phyloP scores from a whole-genome alignment of 345 rosid genomes.

The Euphorbia tirucalli region DNA sequence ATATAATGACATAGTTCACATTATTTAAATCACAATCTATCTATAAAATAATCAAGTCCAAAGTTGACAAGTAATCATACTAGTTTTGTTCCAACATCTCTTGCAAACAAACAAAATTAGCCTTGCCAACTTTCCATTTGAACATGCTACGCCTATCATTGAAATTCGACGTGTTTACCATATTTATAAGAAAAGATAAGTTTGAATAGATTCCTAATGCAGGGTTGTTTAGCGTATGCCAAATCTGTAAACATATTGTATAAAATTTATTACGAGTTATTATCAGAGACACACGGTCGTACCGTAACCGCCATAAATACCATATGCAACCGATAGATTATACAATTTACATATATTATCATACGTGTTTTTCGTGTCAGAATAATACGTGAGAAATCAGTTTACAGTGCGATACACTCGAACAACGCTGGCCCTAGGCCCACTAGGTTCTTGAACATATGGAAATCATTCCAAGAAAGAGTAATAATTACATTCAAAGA shows the following conservation, averaged over 20 bases:
- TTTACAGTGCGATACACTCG: not conserved
- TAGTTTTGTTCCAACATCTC: too few relatives aligned
- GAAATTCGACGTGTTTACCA: not conserved
- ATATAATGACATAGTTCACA: too few relatives aligned
- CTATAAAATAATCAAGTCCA: too few relatives aligned
- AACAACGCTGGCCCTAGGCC: not conserved
- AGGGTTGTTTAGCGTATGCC: not conserved
- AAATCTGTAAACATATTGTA: too few relatives aligned
- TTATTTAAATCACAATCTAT: too few relatives aligned
- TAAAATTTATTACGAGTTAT: not conserved
- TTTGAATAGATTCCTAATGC: not conserved
- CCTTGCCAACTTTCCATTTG: not conserved
- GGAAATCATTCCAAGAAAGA: not conserved
- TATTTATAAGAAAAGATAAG: not conserved
- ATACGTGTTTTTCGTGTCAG: not conserved
- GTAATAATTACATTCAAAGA: too few relatives aligned
- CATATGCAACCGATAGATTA: not conserved
- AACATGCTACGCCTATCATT: not conserved
- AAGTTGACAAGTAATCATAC: too few relatives aligned
- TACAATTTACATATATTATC: not conserved
- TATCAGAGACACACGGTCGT: not conserved
- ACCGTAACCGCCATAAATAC: not conserved
- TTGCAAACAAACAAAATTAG: too few relatives aligned
- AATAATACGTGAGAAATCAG: not conserved
- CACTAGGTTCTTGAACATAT: conserved; percentile 4